Conservation (phyloP, 139 green algal species). For the Chlorokybus atmophyticus region DNA sequence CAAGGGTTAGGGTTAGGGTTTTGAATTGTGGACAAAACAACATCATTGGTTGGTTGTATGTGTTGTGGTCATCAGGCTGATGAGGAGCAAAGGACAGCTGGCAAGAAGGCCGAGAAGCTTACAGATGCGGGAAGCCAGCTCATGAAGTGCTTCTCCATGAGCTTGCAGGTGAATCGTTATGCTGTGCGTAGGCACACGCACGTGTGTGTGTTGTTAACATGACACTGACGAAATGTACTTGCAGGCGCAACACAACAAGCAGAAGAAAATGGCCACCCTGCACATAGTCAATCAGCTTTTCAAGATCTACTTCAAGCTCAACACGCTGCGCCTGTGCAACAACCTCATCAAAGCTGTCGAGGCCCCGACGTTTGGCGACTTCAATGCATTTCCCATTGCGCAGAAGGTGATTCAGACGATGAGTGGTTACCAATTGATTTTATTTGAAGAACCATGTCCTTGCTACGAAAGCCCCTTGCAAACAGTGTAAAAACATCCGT, state of each 20-base stretch:
- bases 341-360: conserved; percentile 50
- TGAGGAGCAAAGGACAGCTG: conserved; percentile 6
- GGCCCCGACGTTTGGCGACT: conserved; percentile 33
- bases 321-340: conserved; percentile 56
- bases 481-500: no score
- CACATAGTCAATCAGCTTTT: conserved; percentile 54
- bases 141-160: conserved; percentile 44
- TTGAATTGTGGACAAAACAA: no score
- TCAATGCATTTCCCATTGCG: conserved; percentile 40
- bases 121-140: conserved; percentile 41
- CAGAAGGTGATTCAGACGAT: conserved; percentile 35
- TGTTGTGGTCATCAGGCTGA: conserved; percentile 41
- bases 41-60: no score
- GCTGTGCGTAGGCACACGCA: no score
- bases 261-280: conserved; percentile 49
- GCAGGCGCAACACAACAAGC: conserved; percentile 15
- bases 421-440: no score
- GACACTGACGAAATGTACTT: no score
- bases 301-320: conserved; percentile 66
- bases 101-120: conserved; percentile 35
- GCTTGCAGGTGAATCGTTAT: no score
- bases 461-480: no score
- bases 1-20: no score
- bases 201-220: no score
- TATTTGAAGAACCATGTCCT: no score